Evolutionary conservation across 768 basidiomycete genomes (phyloP).

Genomic region (Auriculariales sp.): DNA sequence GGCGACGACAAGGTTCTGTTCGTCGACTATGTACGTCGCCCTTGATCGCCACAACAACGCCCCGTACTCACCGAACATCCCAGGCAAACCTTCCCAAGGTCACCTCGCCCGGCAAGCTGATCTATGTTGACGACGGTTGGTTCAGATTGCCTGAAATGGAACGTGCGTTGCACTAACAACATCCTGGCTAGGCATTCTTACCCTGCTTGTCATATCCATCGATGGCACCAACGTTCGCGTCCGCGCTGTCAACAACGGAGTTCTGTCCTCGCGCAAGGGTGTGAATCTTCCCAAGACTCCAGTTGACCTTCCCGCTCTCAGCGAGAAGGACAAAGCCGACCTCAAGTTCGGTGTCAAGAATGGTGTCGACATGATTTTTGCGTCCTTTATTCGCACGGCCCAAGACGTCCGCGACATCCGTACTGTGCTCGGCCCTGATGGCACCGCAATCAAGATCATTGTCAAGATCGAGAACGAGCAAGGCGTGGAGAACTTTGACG

Average conservation of each 20-base stretch:
- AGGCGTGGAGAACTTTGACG: constrained; percentile 97
- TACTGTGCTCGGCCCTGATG: constrained; percentile 84
- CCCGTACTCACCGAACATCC: not conserved
- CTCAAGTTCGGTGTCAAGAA: constrained; percentile 91
- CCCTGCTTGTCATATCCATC: constrained; percentile 81
- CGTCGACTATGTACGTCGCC: constrained; percentile 78
- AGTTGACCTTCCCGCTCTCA: constrained; percentile 94
- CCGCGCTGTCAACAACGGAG: constrained; percentile 80
- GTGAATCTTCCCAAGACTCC: constrained; percentile 98
- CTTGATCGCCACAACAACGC: not conserved
- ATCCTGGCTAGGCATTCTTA: constrained; percentile 50
- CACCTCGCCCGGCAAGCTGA: constrained; percentile 89
- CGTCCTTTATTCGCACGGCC: constrained; percentile 93
- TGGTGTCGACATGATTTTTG: constrained; percentile 98
- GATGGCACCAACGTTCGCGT: constrained; percentile 73
- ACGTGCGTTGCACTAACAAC: constrained; percentile 2
- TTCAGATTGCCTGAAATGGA: not conserved
- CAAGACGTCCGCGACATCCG: constrained; percentile 92
- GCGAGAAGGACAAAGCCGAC: constrained; percentile 96
- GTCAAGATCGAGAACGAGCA: constrained; percentile 99
- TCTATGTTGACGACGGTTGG: constrained; percentile 92
- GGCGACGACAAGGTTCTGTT: constrained; percentile 78
- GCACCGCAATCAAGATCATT: constrained; percentile 94
- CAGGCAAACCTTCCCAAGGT: constrained; percentile 90
- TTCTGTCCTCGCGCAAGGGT: constrained; percentile 91